Conservation (phyloP, 768 basidiomycete species). For the Arthromyces matolae region DNA sequence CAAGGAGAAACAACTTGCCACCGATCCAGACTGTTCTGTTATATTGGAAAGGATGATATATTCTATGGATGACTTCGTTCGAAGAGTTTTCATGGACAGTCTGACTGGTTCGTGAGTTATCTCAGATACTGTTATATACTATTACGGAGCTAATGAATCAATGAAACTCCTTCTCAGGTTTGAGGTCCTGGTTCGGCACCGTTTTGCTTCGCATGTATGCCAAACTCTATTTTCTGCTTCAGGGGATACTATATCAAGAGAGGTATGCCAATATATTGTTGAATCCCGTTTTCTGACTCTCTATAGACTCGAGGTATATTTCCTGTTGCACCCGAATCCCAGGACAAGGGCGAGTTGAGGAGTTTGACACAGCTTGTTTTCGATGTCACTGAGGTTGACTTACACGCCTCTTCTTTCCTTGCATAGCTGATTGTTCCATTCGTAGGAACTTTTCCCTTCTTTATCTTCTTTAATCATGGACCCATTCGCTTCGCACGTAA, state of each 20-base stretch:
- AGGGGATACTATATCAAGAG: constrained; percentile 59
- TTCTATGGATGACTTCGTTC: constrained; percentile 96
- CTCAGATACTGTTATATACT: not conserved
- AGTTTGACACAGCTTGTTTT: constrained; percentile 60
- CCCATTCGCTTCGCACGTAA: constrained; percentile 87
- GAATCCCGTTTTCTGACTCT: not conserved
- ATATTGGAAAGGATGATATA: constrained; percentile 86
- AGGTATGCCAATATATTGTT: constrained; percentile 39
- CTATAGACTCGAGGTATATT: constrained; percentile 52
- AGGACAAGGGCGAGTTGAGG: constrained; percentile 63
- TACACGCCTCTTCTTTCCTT: constrained; percentile 6
- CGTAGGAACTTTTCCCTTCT: constrained; percentile 66
- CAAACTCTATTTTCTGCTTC: constrained; percentile 81
- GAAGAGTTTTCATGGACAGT: constrained; percentile 85
- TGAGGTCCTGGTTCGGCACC: constrained; percentile 62
- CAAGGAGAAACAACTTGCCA: constrained; percentile 87
- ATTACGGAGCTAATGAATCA: not conserved
- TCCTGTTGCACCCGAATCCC: constrained; percentile 41
- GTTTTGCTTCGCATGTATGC: constrained; percentile 94
- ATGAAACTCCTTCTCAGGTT: constrained; percentile 40
- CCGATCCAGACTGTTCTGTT: constrained; percentile 90
- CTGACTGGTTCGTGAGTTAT: constrained; percentile 78
- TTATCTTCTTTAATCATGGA: constrained; percentile 71
- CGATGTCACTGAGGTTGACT: constrained; percentile 59
- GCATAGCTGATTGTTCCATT: not conserved